Conservation (phyloP, 805 yeast species). For the Starmera caribaea region DNA sequence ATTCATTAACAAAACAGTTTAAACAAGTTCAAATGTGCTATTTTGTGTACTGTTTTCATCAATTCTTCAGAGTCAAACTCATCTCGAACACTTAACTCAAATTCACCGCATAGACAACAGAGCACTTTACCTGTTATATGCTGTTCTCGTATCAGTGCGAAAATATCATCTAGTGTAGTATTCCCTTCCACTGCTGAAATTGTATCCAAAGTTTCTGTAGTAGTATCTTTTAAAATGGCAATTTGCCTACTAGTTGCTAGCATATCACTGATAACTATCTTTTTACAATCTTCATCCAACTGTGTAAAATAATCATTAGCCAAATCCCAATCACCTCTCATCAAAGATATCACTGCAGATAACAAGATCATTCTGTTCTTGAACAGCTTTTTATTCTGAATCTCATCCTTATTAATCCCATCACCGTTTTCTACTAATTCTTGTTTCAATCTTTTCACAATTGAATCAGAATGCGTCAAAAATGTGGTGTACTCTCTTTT, state of each 20-base stretch:
- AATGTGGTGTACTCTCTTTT: constrained; percentile 19
- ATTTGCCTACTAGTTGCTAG: too few relatives aligned
- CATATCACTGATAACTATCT: background rate
- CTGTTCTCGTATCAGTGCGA: constrained; percentile 16
- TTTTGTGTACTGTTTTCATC: too few relatives aligned
- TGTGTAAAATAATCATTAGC: constrained; percentile 4
- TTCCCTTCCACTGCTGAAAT: too few relatives aligned
- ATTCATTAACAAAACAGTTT: too few relatives aligned
- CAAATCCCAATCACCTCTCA: constrained; percentile 14
- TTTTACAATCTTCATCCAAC: background rate
- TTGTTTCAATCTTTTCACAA: constrained; percentile 2
- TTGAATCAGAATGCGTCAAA: constrained; percentile 14
- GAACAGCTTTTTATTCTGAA: background rate
- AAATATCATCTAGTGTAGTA: constrained; percentile 13
- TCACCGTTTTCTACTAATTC: background rate
- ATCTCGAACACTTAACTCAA: constrained; percentile 16
- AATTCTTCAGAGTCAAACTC: background rate
- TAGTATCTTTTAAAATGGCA: too few relatives aligned
- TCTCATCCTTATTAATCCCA: background rate
- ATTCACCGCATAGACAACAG: constrained; percentile 24
- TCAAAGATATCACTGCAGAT: constrained; percentile 12
- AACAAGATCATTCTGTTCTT: constrained; percentile 6
- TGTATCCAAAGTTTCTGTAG: too few relatives aligned
- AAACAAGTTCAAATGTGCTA: too few relatives aligned
- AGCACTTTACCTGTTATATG: constrained; percentile 25